Evolutionary conservation across 176 grass and related monocot species (phyloP).

Genomic region (Aegilops umbellulata): DNA sequence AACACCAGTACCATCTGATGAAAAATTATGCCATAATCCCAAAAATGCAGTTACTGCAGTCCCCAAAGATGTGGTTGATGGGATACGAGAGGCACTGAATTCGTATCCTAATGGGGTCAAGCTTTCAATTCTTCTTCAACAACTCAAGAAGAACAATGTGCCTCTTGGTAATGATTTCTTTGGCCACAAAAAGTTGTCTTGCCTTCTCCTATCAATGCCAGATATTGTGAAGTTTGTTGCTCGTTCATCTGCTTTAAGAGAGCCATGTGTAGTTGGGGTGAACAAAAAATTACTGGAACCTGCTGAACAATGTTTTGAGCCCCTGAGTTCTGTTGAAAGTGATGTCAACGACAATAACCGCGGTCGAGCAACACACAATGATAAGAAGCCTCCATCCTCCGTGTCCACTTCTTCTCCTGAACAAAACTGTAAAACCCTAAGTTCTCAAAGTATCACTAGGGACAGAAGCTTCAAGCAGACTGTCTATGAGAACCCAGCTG

Average conservation of each 20-base stretch:
- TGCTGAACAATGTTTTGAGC: slow-evolving; percentile 14
- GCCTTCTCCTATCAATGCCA: slow-evolving; percentile 55
- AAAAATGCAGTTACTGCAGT: slow-evolving; percentile 43
- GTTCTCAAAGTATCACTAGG: slow-evolving; percentile 4
- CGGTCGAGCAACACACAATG: background rate
- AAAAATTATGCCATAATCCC: slow-evolving; percentile 22
- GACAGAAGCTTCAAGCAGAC: slow-evolving; percentile 22
- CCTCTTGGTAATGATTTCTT: slow-evolving; percentile 46
- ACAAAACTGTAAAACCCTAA: slow-evolving; percentile 24
- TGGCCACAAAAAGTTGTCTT: slow-evolving; percentile 66
- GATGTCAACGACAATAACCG: slow-evolving; percentile 27
- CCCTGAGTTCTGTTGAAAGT: slow-evolving; percentile 27
- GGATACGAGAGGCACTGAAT: slow-evolving; percentile 36
- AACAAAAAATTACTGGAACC: background rate
- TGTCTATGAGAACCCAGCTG: slow-evolving; percentile 15
- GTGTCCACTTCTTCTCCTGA: slow-evolving; percentile 10
- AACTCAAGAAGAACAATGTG: slow-evolving; percentile 51
- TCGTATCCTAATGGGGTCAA: slow-evolving; percentile 51
- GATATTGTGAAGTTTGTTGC: slow-evolving; percentile 40
- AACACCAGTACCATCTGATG: slow-evolving; percentile 30
- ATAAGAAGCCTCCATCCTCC: slow-evolving; percentile 1
- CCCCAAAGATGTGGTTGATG: slow-evolving; percentile 46
- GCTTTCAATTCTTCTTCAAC: slow-evolving; percentile 16
- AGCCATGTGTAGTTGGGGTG: slow-evolving; percentile 12
- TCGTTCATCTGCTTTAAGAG: background rate